A percentile compares a stretch with the other conserved stretches of the same genome.
phyloP scores from a whole-genome alignment of 495 filamentous ascomycete species.

The Daldinia caldariorum region DNA sequence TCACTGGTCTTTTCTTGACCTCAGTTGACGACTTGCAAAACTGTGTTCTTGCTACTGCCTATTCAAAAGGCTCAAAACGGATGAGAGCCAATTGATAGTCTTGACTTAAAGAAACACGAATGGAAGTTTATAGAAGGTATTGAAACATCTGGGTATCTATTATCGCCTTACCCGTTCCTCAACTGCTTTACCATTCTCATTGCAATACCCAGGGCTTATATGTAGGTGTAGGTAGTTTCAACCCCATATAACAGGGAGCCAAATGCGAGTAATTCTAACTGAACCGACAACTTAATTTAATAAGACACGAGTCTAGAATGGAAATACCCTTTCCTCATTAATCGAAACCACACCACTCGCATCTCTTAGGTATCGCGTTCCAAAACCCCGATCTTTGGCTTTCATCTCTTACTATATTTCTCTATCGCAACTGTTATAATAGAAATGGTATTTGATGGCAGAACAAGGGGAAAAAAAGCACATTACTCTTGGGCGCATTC shows the following conservation, averaged over 20 bases:
- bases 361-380: too few species aligned
- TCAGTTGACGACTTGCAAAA: too few species aligned
- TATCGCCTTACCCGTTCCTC: background rate
- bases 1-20: too few species aligned
- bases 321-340: too few species aligned
- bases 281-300: too few species aligned
- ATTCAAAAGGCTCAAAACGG: too few species aligned
- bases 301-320: too few species aligned
- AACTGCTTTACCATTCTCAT: background rate
- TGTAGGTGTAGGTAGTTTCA: background rate
- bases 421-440: background rate
- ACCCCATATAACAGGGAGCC: background rate
- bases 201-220: background rate
- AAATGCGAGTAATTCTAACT: too few species aligned
- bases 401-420: too few species aligned
- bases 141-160: background rate
- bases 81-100: background rate
- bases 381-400: too few species aligned
- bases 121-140: background rate
- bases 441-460: background rate
- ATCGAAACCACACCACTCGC: too few species aligned
- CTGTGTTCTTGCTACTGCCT: too few species aligned
- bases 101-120: background rate
- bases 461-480: background rate
- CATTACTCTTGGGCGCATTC: background rate